Evolutionary conservation across 2,329 filamentous ascomycete species (phyloP).

Genomic region (Sclerotinia subarctica): DNA sequence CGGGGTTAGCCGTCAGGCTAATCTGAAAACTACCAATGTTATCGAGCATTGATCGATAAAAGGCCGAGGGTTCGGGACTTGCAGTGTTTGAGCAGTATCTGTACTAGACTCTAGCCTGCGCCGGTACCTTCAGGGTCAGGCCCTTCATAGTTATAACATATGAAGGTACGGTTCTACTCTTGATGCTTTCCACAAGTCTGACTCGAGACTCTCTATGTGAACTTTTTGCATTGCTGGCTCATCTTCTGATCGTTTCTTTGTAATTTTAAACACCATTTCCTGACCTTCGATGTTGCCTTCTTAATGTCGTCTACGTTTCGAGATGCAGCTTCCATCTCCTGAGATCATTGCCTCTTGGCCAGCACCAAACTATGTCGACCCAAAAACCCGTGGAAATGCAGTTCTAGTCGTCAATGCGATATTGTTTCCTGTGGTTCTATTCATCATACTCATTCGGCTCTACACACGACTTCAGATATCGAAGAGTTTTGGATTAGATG

Average conservation of each 20-base stretch:
- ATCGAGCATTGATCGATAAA: not conserved
- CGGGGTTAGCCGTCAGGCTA: not conserved
- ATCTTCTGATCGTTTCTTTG: not conserved
- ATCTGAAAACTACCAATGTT: not conserved
- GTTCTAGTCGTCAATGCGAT: conserved; percentile 45
- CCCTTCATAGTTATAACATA: not conserved
- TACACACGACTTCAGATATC: conserved; percentile 47
- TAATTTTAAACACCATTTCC: not conserved
- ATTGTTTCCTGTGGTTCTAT: conserved; percentile 41
- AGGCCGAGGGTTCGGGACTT: not conserved
- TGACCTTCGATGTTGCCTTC: not conserved
- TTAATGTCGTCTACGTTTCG: not conserved
- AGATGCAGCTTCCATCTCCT: conserved; percentile 18
- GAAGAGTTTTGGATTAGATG: conserved; percentile 47
- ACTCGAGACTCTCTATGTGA: not conserved
- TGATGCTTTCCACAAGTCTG: not conserved
- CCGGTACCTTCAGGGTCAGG: not conserved
- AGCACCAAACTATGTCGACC: conserved; percentile 46
- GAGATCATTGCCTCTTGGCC: conserved; percentile 34
- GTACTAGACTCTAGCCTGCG: not conserved
- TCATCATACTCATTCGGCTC: conserved; percentile 44
- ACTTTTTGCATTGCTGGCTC: not conserved
- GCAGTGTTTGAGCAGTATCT: not conserved
- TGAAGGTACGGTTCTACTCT: not conserved
- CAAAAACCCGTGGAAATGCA: conserved; percentile 44